These are phyloP conservation scores for Eucalyptus sp. DNA, from an alignment of 345 rosid genomes.

Conservation along the genomic window DNA sequence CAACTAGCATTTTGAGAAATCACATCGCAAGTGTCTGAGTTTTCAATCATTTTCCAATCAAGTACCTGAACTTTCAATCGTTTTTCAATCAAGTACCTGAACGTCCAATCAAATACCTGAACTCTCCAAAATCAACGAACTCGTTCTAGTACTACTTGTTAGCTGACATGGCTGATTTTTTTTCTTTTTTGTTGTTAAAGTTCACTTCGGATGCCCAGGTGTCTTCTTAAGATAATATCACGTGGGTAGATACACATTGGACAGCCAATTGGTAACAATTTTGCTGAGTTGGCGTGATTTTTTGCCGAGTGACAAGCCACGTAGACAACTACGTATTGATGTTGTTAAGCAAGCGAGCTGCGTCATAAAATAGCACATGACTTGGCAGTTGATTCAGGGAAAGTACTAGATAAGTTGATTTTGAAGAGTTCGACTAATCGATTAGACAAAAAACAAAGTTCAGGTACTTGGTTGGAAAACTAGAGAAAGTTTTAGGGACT, in stretches of 20 bases:
- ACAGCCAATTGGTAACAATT: neutral
- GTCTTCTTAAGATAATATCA: neutral
- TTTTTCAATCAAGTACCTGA: neutral
- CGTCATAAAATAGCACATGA: neutral
- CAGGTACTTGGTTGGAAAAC: neutral
- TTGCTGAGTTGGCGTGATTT: neutral
- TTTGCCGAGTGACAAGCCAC: neutral
- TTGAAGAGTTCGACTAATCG: neutral
- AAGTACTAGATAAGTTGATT: neutral
- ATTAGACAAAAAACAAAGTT: neutral
- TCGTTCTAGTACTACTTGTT: neutral
- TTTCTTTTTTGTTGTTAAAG: too few species aligned
- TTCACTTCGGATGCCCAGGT: neutral
- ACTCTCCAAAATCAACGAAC: neutral
- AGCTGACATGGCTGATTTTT: neutral
- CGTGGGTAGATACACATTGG: neutral
- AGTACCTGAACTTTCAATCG: neutral
- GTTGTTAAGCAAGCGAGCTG: neutral
- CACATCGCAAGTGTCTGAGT: neutral
- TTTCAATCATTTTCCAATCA: neutral
- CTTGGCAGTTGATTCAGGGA: neutral
- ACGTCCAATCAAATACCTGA: neutral
- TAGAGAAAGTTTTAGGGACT: neutral
- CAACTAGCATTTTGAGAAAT: neutral
- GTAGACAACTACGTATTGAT: neutral